These are phyloP conservation scores for Suillus brevipes DNA, from an alignment of 768 basidiomycete genomes.

Conservation along the genomic window DNA sequence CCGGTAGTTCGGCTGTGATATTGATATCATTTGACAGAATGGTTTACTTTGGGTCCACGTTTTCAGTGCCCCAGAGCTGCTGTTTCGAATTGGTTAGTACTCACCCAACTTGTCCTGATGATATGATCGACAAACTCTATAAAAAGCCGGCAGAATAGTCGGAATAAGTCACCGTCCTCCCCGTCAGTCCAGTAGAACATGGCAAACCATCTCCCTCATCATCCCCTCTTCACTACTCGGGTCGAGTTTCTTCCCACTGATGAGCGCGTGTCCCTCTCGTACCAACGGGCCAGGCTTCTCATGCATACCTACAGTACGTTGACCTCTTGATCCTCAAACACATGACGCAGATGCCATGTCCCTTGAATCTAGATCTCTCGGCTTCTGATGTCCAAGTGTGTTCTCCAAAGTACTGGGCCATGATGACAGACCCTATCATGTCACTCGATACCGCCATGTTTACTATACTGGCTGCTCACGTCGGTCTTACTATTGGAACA, in stretches of 20 bases:
- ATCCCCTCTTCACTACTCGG: constrained; percentile 48
- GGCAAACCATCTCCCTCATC: constrained; percentile 17
- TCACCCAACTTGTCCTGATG: constrained; percentile 8
- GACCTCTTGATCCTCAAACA: constrained; percentile 5
- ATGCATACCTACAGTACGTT: constrained; percentile 49
- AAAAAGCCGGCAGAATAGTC: constrained; percentile 17
- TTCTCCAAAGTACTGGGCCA: constrained; percentile 50
- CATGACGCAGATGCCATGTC: background rate
- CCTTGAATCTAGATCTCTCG: constrained; percentile 28
- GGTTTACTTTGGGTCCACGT: constrained; percentile 10
- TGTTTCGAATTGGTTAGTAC: constrained; percentile 18
- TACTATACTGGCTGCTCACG: constrained; percentile 52
- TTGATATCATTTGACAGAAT: constrained; percentile 19
- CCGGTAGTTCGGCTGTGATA: constrained; percentile 15
- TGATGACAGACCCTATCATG: constrained; percentile 55
- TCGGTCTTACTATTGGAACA: constrained; percentile 55
- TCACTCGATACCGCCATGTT: constrained; percentile 53
- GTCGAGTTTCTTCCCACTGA: constrained; percentile 46
- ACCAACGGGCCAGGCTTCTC: constrained; percentile 49
- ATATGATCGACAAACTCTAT: constrained; percentile 21
- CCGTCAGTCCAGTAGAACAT: constrained; percentile 15
- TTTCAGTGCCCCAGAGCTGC: constrained; percentile 6
- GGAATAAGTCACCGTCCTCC: constrained; percentile 15
- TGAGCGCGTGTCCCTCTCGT: constrained; percentile 50
- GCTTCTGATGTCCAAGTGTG: constrained; percentile 49